Conservation (phyloP, 345 rosid species). For the Melaleuca alternifolia region DNA sequence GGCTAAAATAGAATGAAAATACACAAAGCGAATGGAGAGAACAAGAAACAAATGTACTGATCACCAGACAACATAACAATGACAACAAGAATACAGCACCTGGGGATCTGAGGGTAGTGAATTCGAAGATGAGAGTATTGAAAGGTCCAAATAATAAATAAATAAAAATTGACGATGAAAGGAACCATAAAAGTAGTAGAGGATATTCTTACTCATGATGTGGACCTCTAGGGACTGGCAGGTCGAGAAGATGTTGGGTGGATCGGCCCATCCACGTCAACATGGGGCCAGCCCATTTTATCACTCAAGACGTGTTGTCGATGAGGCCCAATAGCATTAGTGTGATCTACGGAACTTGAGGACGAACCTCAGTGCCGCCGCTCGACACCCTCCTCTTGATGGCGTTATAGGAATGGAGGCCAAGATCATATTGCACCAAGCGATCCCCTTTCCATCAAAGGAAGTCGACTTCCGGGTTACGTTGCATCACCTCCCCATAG, state of each 20-base stretch:
- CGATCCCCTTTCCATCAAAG: rapidly evolving
- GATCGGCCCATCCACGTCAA: too few relatives aligned
- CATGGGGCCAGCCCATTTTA: too few relatives aligned
- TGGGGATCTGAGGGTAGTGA: rapidly evolving
- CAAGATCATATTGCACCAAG: neutral
- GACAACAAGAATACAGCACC: neutral
- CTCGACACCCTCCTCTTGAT: neutral
- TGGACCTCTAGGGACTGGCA: neutral
- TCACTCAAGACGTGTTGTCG: too few relatives aligned
- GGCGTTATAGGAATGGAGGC: neutral
- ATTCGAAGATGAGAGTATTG: neutral
- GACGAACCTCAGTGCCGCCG: neutral
- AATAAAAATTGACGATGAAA: too few relatives aligned
- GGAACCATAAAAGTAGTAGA: neutral
- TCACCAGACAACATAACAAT: neutral
- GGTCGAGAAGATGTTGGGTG: neutral
- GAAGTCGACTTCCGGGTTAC: neutral
- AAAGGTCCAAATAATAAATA: neutral
- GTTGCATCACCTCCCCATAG: neutral
- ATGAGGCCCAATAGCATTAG: too few relatives aligned
- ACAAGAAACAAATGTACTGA: neutral
- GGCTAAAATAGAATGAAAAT: neutral
- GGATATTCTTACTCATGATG: rapidly evolving
- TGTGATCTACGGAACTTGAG: neutral
- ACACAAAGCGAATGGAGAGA: neutral